These are phyloP conservation scores for Boletus pseudo-olivaceus DNA, from an alignment of 768 basidiomycete species.

Conservation along the genomic window DNA sequence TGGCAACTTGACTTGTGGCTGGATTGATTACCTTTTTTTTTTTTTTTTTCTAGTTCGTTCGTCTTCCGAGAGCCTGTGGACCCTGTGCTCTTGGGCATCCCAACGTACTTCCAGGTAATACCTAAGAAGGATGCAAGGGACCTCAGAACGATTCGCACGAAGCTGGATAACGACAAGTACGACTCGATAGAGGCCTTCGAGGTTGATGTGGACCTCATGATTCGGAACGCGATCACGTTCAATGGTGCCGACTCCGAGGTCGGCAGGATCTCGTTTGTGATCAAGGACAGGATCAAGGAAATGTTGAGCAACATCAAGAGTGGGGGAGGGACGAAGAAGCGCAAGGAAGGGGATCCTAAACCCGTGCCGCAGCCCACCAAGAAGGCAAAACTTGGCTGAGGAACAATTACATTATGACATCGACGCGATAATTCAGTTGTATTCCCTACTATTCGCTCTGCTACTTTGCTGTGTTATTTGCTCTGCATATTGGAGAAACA, in stretches of 20 bases:
- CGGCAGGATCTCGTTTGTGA: conserved; percentile 52
- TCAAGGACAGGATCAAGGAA: conserved; percentile 53
- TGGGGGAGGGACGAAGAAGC: conserved; percentile 56
- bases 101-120: conserved; percentile 85
- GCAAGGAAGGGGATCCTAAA: conserved; percentile 65
- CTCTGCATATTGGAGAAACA: conserved; percentile 3
- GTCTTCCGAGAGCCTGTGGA: conserved; percentile 88
- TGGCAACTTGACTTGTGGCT: neutral
- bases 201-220: conserved; percentile 84
- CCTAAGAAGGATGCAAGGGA: conserved; percentile 85
- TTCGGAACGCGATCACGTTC: conserved; percentile 84
- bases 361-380: conserved; percentile 60
- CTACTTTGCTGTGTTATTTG: conserved; percentile 30
- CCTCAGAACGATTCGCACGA: conserved; percentile 73
- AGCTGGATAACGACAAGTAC: conserved; percentile 81
- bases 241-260: conserved; percentile 82
- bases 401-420: conserved; percentile 22
- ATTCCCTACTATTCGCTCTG: conserved; percentile 26
- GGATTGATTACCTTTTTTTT: neutral
- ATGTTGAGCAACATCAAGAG: conserved; percentile 42
- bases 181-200: conserved; percentile 74
- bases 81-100: conserved; percentile 76
- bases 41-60: conserved; percentile 49
- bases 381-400: conserved; percentile 62
- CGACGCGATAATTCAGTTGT: conserved; percentile 28